Evolutionary conservation across 345 rosid species (phyloP).

Genomic region (Gossypium turneri): DNA sequence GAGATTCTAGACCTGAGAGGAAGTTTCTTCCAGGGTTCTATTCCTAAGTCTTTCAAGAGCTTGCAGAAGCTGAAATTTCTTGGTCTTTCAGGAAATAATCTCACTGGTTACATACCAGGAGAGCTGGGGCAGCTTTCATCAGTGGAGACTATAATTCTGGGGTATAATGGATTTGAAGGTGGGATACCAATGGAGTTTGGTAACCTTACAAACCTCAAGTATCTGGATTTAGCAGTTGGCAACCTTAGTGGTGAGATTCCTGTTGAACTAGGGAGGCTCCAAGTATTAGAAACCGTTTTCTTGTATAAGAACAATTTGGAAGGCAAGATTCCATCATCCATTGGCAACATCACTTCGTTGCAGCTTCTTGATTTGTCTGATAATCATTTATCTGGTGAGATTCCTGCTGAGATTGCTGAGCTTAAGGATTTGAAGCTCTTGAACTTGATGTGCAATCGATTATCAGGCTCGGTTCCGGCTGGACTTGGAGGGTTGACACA

Average conservation of each 20-base stretch:
- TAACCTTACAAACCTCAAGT: constrained; percentile 63
- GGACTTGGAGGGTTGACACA: constrained; percentile 50
- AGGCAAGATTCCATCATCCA: constrained; percentile 57
- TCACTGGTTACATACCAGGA: constrained; percentile 62
- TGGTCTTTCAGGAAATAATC: constrained; percentile 87
- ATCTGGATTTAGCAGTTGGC: constrained; percentile 75
- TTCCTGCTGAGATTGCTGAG: constrained; percentile 52
- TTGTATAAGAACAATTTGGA: constrained; percentile 67
- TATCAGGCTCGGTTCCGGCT: constrained; percentile 62
- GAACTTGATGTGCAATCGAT: constrained; percentile 78
- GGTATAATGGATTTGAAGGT: constrained; percentile 81
- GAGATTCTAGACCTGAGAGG: constrained; percentile 86
- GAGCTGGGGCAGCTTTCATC: constrained; percentile 70
- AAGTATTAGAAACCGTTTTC: constrained; percentile 53
- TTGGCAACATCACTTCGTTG: constrained; percentile 60
- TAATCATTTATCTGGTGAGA: constrained; percentile 56
- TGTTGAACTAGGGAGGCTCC: constrained; percentile 60
- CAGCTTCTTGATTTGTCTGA: constrained; percentile 77
- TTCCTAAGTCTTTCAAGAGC: constrained; percentile 61
- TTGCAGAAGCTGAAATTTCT: constrained; percentile 73
- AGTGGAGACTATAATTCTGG: constrained; percentile 72
- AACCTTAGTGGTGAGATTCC: constrained; percentile 78
- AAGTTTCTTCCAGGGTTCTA: constrained; percentile 69
- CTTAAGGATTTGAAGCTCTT: constrained; percentile 70
- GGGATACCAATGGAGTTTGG: constrained; percentile 66